These are phyloP conservation scores for Zygosaccharomyces pseudorouxii DNA, from an alignment of 805 yeast species.

Conservation along the genomic window DNA sequence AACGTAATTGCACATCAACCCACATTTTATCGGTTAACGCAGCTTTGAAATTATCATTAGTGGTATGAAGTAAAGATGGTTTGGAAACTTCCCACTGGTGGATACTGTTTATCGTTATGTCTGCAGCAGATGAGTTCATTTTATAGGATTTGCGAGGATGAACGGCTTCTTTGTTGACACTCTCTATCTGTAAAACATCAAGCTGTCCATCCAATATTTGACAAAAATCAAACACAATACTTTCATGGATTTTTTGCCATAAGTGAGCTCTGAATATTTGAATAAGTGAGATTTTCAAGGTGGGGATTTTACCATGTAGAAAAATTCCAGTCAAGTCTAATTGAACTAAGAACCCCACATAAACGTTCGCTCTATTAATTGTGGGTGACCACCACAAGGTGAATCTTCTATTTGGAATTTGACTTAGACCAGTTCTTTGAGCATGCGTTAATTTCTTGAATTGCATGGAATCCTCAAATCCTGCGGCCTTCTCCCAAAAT, in stretches of 20 bases:
- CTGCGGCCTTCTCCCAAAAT: slow-evolving; percentile 97
- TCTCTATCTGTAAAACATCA: slow-evolving; percentile 75
- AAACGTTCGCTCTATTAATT: slow-evolving; percentile 94
- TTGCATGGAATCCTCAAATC: slow-evolving; percentile 93
- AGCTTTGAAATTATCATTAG: slow-evolving; percentile 59
- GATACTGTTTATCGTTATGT: slow-evolving; percentile 68
- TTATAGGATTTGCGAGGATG: slow-evolving; percentile 97
- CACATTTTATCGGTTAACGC: slow-evolving; percentile 68
- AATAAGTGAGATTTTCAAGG: slow-evolving; percentile 88
- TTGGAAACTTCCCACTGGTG: slow-evolving; percentile 77
- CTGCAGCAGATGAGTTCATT: slow-evolving; percentile 95
- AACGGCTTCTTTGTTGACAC: slow-evolving; percentile 84
- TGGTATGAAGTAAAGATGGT: slow-evolving; percentile 75
- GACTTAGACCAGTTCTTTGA: slow-evolving; percentile 93
- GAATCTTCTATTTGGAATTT: slow-evolving; percentile 94
- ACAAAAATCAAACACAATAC: slow-evolving; percentile 87
- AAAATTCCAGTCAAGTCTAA: slow-evolving; percentile 94
- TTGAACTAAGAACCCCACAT: slow-evolving; percentile 95
- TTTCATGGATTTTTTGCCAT: slow-evolving; percentile 98
- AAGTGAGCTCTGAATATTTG: slow-evolving; percentile 96
- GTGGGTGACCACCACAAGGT: slow-evolving; percentile 99
- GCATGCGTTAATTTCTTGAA: slow-evolving; percentile 95
- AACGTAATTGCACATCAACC: slow-evolving; percentile 91
- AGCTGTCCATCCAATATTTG: slow-evolving; percentile 87
- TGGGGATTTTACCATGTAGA: slow-evolving; percentile 96